Percentiles rank a stretch among this genome's conserved stretches.
Conservation (phyloP, 75 land plant species). For the Pseudotsuga menziesii region DNA sequence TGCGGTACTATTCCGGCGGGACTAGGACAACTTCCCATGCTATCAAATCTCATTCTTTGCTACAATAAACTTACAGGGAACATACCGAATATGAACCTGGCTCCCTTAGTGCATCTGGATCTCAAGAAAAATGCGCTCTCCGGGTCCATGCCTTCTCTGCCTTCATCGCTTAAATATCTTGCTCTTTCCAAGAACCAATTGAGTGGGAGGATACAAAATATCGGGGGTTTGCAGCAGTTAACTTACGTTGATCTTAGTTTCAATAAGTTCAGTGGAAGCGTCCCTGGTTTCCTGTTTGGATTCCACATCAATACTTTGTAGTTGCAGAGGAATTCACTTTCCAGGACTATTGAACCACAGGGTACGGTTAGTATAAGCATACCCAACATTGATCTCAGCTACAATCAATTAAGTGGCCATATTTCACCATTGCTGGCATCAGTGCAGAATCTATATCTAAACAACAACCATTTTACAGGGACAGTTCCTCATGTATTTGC, state of each 20-base stretch:
- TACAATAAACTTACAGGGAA: too few relatives aligned
- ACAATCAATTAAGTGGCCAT: conserved; percentile 48
- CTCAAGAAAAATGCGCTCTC: conserved; percentile 53
- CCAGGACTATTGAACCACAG: conserved; percentile 38
- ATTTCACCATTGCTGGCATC: conserved; percentile 44
- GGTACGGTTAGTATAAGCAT: conserved; percentile 23
- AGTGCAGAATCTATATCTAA: conserved; percentile 60
- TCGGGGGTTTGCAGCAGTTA: conserved; percentile 27
- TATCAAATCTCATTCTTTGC: too few relatives aligned
- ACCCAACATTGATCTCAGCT: conserved; percentile 61
- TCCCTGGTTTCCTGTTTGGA: conserved; percentile 46
- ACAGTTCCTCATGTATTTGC: too few relatives aligned
- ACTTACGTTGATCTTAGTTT: conserved; percentile 65
- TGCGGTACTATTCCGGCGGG: too few relatives aligned
- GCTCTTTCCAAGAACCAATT: conserved; percentile 56
- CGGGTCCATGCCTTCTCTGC: conserved; percentile 50
- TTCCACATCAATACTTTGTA: conserved; percentile 48
- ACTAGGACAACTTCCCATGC: too few relatives aligned
- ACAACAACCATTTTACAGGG: conserved; percentile 76
- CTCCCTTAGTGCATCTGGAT: too few relatives aligned
- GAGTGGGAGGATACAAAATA: conserved; percentile 30
- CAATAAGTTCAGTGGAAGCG: conserved; percentile 49
- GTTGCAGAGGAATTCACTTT: conserved; percentile 58
- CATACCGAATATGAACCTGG: too few relatives aligned
- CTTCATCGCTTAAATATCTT: conserved; percentile 58